Percentiles rank a stretch among this genome's conserved stretches.
Evolutionary conservation across 1,284 basidiomycete species (phyloP).

Genomic region (Ganoderma lucidum): DNA sequence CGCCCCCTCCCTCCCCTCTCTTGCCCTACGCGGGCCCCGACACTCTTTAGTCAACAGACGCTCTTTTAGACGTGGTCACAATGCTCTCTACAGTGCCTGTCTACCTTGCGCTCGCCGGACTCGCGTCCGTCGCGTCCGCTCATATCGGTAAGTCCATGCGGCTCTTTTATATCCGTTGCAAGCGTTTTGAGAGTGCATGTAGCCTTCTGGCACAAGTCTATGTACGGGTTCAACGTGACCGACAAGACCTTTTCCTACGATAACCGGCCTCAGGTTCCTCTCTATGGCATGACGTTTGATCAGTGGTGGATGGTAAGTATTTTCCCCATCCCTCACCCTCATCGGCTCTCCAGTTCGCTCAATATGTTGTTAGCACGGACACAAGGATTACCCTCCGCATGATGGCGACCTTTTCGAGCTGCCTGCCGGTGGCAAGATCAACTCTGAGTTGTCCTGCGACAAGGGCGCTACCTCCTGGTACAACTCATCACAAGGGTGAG

Average conservation of each 20-base stretch:
- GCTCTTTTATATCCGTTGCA: neutral
- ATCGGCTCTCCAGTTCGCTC: neutral
- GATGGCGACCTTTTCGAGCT: conserved; percentile 62
- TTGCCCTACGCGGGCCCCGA: conserved; percentile 33
- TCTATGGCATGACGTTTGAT: conserved; percentile 59
- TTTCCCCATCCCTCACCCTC: neutral
- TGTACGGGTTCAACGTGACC: conserved; percentile 68
- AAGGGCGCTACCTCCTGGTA: conserved; percentile 64
- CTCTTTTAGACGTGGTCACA: conserved; percentile 25
- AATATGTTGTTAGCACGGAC: conserved; percentile 49
- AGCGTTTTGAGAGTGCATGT: neutral
- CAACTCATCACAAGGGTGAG: conserved; percentile 49
- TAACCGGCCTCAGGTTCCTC: conserved; percentile 63
- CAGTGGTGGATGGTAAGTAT: conserved; percentile 73
- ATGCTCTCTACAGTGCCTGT: conserved; percentile 36
- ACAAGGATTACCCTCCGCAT: conserved; percentile 63
- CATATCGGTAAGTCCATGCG: conserved; percentile 31
- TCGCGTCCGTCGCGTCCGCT: conserved; percentile 36
- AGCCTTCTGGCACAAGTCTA: conserved; percentile 45
- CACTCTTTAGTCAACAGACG: conserved; percentile 35
- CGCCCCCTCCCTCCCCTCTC: conserved; percentile 11
- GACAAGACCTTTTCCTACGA: conserved; percentile 58
- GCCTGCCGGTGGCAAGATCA: conserved; percentile 58
- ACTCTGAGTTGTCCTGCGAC: conserved; percentile 62
- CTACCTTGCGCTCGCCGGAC: conserved; percentile 35